phyloP scores from a whole-genome alignment of 2,329 filamentous ascomycete genomes.

The Calonectria naviculata region DNA sequence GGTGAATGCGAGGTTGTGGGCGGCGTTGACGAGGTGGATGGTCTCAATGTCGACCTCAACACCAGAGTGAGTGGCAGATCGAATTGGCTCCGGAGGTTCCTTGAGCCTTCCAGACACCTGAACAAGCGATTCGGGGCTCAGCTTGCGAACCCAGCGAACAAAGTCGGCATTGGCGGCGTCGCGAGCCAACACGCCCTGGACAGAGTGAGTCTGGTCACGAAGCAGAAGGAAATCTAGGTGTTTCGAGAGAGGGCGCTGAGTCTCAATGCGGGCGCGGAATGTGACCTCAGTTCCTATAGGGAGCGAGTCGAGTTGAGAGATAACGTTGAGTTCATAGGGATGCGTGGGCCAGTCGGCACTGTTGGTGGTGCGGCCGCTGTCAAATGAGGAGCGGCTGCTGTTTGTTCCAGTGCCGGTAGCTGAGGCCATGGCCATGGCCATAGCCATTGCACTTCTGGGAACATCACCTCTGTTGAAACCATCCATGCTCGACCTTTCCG shows the following conservation, averaged over 20 bases:
- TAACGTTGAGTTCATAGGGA: conserved; percentile 52
- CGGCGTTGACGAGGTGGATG: conserved; percentile 63
- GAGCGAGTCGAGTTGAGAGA: conserved; percentile 49
- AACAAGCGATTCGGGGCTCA: conserved; percentile 82
- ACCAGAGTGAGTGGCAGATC: conserved; percentile 79
- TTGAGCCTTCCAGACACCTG: conserved; percentile 80
- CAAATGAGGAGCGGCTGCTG: conserved; percentile 45
- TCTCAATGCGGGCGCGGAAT: conserved; percentile 58
- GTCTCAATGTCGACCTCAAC: conserved; percentile 77
- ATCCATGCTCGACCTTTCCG: conserved; percentile 45
- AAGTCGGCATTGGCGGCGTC: conserved; percentile 69
- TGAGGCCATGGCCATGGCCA: conserved; percentile 12
- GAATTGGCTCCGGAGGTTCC: conserved; percentile 77
- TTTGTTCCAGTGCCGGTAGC: not conserved
- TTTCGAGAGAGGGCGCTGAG: conserved; percentile 83
- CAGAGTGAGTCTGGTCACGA: conserved; percentile 83
- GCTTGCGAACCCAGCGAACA: conserved; percentile 87
- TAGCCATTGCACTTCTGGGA: conserved; percentile 18
- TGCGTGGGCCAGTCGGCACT: conserved; percentile 53
- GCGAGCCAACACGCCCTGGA: conserved; percentile 80
- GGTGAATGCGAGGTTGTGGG: conserved; percentile 61
- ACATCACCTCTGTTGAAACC: conserved; percentile 7
- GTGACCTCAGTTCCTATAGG: conserved; percentile 53
- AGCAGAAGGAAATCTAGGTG: conserved; percentile 88
- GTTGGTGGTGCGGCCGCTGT: conserved; percentile 49